A percentile compares a stretch with the other conserved stretches of the same genome.
phyloP scores from a whole-genome alignment of 2,329 filamentous ascomycete genomes.

The Talaromyces atroroseus region DNA sequence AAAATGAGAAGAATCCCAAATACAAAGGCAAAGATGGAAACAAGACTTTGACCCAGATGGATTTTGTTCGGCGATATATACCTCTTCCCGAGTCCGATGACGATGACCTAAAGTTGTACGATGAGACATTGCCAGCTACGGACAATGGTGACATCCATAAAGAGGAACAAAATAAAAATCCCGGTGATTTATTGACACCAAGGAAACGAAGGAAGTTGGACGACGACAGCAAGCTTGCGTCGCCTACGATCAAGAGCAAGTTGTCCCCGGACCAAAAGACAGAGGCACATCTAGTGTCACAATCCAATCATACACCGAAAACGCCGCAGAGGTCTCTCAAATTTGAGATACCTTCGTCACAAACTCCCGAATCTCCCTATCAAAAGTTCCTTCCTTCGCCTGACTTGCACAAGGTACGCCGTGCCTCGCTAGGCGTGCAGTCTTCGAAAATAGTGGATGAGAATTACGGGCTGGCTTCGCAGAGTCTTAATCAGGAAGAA shows the following conservation, averaged over 20 bases:
- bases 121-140: not conserved
- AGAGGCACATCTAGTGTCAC: not conserved
- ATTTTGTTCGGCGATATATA: constrained; percentile 34
- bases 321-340: constrained; percentile 31
- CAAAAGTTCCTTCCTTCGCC: constrained; percentile 33
- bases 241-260: not conserved
- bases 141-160: not conserved
- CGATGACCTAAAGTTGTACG: constrained; percentile 15
- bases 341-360: constrained; percentile 37
- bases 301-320: constrained; percentile 14
- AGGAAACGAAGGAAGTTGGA: constrained; percentile 22
- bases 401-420: constrained; percentile 25
- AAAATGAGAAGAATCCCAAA: constrained; percentile 15
- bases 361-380: constrained; percentile 39
- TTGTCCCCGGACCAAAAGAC: not conserved
- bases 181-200: constrained; percentile 9
- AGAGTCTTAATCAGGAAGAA: not conserved
- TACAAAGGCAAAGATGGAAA: constrained; percentile 21
- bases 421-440: constrained; percentile 22
- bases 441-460: not conserved
- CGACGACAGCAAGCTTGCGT: not conserved
- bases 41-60: constrained; percentile 40
- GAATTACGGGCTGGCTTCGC: not conserved
- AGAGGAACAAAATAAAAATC: not conserved
- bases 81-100: constrained; percentile 29